These are phyloP conservation scores for Handroanthus guayacan DNA, from an alignment of 257 asterid genomes.

Conservation along the genomic window DNA sequence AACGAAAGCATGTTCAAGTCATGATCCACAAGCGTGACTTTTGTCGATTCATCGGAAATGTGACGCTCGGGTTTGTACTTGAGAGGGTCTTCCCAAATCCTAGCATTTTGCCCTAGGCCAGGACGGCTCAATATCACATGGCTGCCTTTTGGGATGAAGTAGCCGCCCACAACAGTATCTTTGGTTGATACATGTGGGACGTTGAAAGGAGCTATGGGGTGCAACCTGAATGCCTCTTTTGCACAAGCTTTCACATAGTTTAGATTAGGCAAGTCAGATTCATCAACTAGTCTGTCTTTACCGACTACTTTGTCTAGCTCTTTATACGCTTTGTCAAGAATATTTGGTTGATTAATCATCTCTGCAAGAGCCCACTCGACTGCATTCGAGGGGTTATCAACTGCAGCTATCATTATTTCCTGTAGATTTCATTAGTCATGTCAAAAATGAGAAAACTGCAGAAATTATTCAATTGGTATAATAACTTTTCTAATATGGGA, in stretches of 20 bases:
- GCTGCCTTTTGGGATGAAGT: constrained; percentile 46
- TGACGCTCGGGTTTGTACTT: constrained; percentile 42
- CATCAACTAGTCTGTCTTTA: constrained; percentile 27
- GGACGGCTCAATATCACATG: constrained; percentile 37
- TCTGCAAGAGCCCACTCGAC: constrained; percentile 36
- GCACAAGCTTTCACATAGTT: constrained; percentile 25
- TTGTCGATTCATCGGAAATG: background rate
- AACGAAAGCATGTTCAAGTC: constrained; percentile 38
- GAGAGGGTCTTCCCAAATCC: constrained; percentile 40
- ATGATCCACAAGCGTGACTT: constrained; percentile 20
- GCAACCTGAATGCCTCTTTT: constrained; percentile 19
- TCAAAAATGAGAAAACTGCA: background rate
- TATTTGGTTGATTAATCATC: constrained; percentile 27
- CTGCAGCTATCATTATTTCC: constrained; percentile 33
- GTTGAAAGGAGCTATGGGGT: constrained; percentile 28
- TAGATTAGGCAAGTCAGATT: constrained; percentile 7
- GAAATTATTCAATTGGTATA: no score
- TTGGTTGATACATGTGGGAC: constrained; percentile 10
- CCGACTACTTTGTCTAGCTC: constrained; percentile 33
- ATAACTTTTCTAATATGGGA: background rate
- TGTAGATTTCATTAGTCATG: background rate
- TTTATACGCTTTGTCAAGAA: background rate
- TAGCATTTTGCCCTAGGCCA: constrained; percentile 47
- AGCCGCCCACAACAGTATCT: constrained; percentile 30
- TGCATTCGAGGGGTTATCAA: constrained; percentile 37